Conservation (phyloP, 345 rosid species). For the Eutrema japonicum region DNA sequence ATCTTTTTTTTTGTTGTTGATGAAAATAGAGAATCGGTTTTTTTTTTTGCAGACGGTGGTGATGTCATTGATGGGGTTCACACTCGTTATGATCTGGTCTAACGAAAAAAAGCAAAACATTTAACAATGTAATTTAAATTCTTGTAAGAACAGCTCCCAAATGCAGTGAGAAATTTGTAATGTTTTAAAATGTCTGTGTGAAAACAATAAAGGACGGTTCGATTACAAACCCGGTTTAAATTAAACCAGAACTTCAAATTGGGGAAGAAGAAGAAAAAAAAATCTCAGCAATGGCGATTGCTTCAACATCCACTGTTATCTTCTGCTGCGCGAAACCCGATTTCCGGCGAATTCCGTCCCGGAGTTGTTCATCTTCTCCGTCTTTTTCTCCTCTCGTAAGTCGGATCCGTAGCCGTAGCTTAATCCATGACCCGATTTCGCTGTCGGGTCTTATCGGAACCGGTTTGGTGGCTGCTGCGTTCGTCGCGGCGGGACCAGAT, state of each 20-base stretch:
- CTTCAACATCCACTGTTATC: slow-evolving; percentile 44
- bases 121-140: neutral
- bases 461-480: slow-evolving; percentile 55
- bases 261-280: neutral
- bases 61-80: slow-evolving; percentile 95
- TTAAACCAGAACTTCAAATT: slow-evolving; percentile 26
- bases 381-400: slow-evolving; percentile 15
- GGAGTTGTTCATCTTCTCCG: slow-evolving; percentile 21
- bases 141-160: neutral
- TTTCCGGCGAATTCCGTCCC: slow-evolving; percentile 31
- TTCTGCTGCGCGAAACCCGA: slow-evolving; percentile 41
- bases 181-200: no score
- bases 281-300: slow-evolving; percentile 52
- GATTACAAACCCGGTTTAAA: slow-evolving; percentile 27
- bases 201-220: slow-evolving; percentile 21
- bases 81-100: slow-evolving; percentile 84
- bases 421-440: slow-evolving; percentile 34
- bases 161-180: neutral
- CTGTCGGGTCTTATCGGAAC: slow-evolving; percentile 58
- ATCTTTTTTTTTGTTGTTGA: neutral
- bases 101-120: slow-evolving; percentile 45
- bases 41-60: slow-evolving; percentile 76
- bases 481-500: slow-evolving; percentile 43
- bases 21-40: neutral
- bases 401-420: slow-evolving; percentile 3